A percentile compares a stretch with the other conserved stretches of the same genome.
These are phyloP conservation scores for Sophora flavescens DNA, from an alignment of 306 rosid species.

Conservation along the genomic window DNA sequence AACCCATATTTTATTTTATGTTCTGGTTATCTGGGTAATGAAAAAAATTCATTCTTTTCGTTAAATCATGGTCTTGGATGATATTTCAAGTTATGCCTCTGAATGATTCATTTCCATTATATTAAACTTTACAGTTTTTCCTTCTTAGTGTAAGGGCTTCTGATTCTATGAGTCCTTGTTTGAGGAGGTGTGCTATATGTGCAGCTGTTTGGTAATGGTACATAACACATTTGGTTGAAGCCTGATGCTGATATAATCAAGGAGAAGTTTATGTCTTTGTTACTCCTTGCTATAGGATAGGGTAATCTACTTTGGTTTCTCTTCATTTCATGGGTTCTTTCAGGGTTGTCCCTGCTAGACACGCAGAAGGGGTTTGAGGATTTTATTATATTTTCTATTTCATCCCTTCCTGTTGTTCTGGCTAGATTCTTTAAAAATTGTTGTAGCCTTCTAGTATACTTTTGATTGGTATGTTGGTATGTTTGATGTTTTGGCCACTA, in stretches of 20 bases:
- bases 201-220: slow-evolving; percentile 26
- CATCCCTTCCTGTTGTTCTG: neutral
- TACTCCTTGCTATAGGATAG: neutral
- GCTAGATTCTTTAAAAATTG: neutral
- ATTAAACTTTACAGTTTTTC: neutral
- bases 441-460: neutral
- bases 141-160: neutral
- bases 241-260: neutral
- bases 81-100: slow-evolving; percentile 7
- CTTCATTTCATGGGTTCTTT: neutral
- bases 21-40: slow-evolving; percentile 11
- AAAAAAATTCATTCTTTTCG: slow-evolving; percentile 8
- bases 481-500: neutral
- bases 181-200: slow-evolving; percentile 17
- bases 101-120: slow-evolving; percentile 7
- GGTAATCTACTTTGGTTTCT: slow-evolving; percentile 4
- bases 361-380: neutral
- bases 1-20: neutral
- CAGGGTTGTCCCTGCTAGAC: neutral
- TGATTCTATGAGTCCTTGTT: slow-evolving; percentile 1
- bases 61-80: slow-evolving; percentile 8
- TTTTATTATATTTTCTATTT: neutral
- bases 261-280: slow-evolving; percentile 10
- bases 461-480: neutral
- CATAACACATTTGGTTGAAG: slow-evolving; percentile 8